Conservation (phyloP, 2,329 filamentous ascomycete species). For the Metarhizium humberi region DNA sequence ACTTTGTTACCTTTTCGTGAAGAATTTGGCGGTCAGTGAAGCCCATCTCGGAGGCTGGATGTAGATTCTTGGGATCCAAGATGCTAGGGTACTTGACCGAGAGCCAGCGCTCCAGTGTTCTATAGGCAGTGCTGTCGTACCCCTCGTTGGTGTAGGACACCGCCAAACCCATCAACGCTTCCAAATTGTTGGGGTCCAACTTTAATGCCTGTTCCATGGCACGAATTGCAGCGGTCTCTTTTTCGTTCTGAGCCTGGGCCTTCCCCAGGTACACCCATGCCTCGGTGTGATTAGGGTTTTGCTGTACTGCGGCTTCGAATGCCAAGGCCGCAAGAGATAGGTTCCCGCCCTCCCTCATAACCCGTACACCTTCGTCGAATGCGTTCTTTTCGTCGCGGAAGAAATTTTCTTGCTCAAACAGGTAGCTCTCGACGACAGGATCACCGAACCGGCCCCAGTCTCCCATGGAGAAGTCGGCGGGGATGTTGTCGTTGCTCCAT, state of each 20-base stretch:
- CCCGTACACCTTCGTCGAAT: conserved; percentile 86
- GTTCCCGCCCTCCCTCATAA: conserved; percentile 90
- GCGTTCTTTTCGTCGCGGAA: conserved; percentile 75
- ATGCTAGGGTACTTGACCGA: conserved; percentile 89
- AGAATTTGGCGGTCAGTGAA: conserved; percentile 88
- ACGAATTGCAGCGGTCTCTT: conserved; percentile 90
- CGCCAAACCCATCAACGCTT: conserved; percentile 87
- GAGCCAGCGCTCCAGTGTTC: conserved; percentile 92
- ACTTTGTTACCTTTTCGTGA: conserved; percentile 80
- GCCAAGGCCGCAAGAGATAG: conserved; percentile 86
- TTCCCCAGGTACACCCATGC: conserved; percentile 90
- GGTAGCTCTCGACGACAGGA: conserved; percentile 76
- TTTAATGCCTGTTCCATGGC: conserved; percentile 87
- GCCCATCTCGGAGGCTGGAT: conserved; percentile 71
- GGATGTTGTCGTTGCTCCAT: conserved; percentile 55
- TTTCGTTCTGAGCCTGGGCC: conserved; percentile 96
- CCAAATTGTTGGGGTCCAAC: conserved; percentile 75
- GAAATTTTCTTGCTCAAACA: conserved; percentile 91
- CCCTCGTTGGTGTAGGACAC: conserved; percentile 98
- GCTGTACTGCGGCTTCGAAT: conserved; percentile 91
- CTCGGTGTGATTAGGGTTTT: conserved; percentile 76
- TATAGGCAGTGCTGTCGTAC: conserved; percentile 93
- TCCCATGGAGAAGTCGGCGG: conserved; percentile 52
- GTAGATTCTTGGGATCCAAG: conserved; percentile 61
- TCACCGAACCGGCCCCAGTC: conserved; percentile 61